phyloP scores from a whole-genome alignment of 73 alveolate genomes.

The Paramecium biaurelia region DNA sequence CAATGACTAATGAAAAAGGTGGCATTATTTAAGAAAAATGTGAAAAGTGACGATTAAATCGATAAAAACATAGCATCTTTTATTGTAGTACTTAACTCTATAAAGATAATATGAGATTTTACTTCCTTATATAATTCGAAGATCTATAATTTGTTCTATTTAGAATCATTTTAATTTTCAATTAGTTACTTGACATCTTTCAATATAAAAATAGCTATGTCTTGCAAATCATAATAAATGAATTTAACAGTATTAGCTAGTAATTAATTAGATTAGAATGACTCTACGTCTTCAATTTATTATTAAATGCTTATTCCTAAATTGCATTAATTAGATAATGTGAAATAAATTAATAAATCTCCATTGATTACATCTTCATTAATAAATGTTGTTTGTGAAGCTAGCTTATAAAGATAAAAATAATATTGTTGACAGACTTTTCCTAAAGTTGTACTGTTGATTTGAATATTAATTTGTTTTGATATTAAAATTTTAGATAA shows the following conservation, averaged over 20 bases:
- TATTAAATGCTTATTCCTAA: background rate
- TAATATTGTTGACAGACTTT: background rate
- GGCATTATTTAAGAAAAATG: background rate
- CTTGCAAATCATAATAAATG: background rate
- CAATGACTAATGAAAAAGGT: background rate
- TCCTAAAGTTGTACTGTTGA: background rate
- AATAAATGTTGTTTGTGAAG: background rate
- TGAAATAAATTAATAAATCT: background rate
- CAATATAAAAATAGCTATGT: background rate
- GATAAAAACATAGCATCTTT: background rate
- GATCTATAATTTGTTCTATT: background rate
- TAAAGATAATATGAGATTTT: background rate
- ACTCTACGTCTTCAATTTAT: background rate
- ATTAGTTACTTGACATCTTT: background rate
- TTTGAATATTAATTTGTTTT: background rate
- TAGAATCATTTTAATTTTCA: background rate
- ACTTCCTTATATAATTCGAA: conserved; percentile 3
- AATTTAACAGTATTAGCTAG: background rate
- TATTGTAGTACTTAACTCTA: background rate
- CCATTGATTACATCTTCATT: background rate
- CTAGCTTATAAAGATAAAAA: background rate
- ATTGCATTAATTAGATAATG: background rate
- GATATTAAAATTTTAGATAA: background rate
- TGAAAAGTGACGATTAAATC: background rate
- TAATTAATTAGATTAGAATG: background rate